phyloP scores from a whole-genome alignment of 306 rosid genomes.

The Purshia tridentata region DNA sequence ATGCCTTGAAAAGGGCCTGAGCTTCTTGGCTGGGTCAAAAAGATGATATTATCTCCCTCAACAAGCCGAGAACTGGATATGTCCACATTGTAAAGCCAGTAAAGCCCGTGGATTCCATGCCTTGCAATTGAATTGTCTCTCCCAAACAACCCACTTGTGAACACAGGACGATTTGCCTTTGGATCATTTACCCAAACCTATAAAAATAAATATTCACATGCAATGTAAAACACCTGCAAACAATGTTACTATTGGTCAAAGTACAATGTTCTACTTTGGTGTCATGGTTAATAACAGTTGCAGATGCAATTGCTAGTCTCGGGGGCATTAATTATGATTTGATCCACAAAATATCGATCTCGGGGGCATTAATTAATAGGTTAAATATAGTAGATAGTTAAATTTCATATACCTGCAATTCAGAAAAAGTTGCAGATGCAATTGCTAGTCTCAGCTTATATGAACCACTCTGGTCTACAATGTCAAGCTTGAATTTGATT shows the following conservation, averaged over 20 bases:
- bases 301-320: too few species aligned
- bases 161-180: constrained; percentile 51
- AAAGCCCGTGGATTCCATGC: constrained; percentile 91
- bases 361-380: too few species aligned
- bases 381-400: too few species aligned
- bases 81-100: constrained; percentile 63
- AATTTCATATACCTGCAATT: constrained; percentile 59
- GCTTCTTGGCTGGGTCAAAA: constrained; percentile 69
- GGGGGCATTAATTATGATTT: too few species aligned
- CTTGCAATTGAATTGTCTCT: constrained; percentile 88
- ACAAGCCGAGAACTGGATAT: constrained; percentile 42
- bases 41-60: constrained; percentile 69
- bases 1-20: constrained; percentile 68
- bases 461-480: constrained; percentile 36
- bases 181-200: constrained; percentile 81
- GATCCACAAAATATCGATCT: too few species aligned
- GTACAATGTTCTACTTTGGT: too few species aligned
- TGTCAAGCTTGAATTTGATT: constrained; percentile 63
- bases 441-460: constrained; percentile 76
- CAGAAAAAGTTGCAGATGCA: constrained; percentile 75
- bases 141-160: constrained; percentile 86
- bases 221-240: too few species aligned
- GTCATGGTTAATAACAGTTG: too few species aligned
- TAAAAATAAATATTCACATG: neutral
- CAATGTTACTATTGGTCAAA: too few species aligned